A percentile compares a stretch with the other conserved stretches of the same genome.
phyloP scores from a whole-genome alignment of 768 basidiomycete genomes.

The Roridomyces roridus region DNA sequence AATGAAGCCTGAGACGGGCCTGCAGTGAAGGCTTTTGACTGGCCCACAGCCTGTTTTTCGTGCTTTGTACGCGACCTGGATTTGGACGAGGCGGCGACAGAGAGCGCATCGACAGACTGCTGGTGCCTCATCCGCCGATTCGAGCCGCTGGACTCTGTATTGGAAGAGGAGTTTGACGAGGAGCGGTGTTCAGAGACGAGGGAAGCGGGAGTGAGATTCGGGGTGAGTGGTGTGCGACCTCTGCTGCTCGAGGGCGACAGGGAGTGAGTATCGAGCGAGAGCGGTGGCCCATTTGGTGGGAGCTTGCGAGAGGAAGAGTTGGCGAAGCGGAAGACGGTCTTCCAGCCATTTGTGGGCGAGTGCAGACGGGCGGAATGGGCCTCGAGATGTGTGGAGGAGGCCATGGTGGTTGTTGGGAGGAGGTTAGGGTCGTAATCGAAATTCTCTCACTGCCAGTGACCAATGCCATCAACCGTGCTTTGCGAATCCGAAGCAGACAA shows the following conservation, averaged over 20 bases:
- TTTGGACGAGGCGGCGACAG: slow-evolving; percentile 38
- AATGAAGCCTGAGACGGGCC: slow-evolving; percentile 55
- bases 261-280: slow-evolving; percentile 57
- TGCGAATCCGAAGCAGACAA: too few species aligned
- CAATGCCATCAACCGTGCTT: too few species aligned
- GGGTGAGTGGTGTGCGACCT: slow-evolving; percentile 47
- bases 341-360: slow-evolving; percentile 57
- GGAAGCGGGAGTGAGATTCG: slow-evolving; percentile 62
- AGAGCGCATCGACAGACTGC: slow-evolving; percentile 47
- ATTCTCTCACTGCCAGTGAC: too few species aligned
- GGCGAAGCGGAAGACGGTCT: slow-evolving; percentile 74
- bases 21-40: slow-evolving; percentile 46
- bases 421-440: background rate
- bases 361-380: slow-evolving; percentile 29
- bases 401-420: slow-evolving; percentile 22
- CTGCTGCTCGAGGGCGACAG: slow-evolving; percentile 39
- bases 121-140: slow-evolving; percentile 44
- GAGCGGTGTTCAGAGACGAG: slow-evolving; percentile 66
- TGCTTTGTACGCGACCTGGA: slow-evolving; percentile 51
- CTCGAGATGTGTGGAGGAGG: slow-evolving; percentile 25
- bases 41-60: slow-evolving; percentile 47
- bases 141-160: slow-evolving; percentile 78
- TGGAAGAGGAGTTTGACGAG: slow-evolving; percentile 73
- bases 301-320: slow-evolving; percentile 70
- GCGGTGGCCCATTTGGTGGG: slow-evolving; percentile 44